Base-by-base conservation (phyloP, 208 protist genomes). In the Crithidia expoeki region DNA sequence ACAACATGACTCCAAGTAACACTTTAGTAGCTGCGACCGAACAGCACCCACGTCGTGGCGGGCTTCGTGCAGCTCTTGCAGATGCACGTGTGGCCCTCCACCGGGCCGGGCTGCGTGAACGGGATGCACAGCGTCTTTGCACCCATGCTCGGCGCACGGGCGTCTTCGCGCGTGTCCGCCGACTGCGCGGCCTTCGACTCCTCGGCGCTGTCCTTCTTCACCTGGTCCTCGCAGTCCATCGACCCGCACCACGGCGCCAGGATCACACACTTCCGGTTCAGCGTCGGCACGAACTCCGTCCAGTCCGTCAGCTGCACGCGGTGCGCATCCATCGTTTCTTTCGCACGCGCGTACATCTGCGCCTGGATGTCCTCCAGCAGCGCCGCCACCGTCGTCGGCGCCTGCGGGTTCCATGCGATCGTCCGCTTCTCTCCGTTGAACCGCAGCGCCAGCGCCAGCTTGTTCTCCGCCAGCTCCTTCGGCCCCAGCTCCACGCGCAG, bases 401-500 rank as follows among this genome's bases (percentile, higher is more conserved):
- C 30, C 44, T 80, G 30, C 50, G 68, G 72, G 56, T 92, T 80
- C 81, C 93, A 91, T n/a, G 68, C 44, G 12, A 98, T 27, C 36
- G 44, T 76, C 12, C 74, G 76, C 72, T 90, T 91, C 69, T 81
- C 82, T 33, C 84, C 81, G 46, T 84, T 90, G 78, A 88, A 85
- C 55, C 93, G 90, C 38, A 92, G 40, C 12, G 77, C 77, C 9
- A 96, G 19, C 12, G 84, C 76, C 0, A 95, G 64, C 71, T 81
- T 30, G 60, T 81, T 68, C 49, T 77, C 62, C 58, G 74, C 86
- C 14, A 99, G 52, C 88, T 99, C 99, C 75, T 95, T 98, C 38
- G 98, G 98, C 40, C 98, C 98, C 12, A 99, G 32, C 89, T 99
- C 98, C 30, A 99, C 80, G 56, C 98, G 96, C 49, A 99, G 66